These are phyloP conservation scores for Hericium erinaceus DNA, from an alignment of 768 basidiomycete genomes.

Conservation along the genomic window DNA sequence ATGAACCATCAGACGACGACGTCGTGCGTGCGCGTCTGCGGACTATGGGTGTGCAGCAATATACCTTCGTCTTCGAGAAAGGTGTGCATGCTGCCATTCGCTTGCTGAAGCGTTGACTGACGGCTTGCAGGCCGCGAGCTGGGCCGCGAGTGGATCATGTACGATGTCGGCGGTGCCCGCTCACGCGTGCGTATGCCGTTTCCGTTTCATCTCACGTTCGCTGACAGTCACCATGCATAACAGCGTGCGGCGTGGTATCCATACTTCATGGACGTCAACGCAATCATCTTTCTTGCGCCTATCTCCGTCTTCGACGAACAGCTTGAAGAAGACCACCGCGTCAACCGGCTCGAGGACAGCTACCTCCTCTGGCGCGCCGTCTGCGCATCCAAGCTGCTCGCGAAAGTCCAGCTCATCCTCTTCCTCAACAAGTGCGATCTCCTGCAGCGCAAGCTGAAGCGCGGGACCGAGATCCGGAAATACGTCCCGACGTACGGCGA, in stretches of 20 bases:
- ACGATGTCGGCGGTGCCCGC: slow-evolving; percentile 61
- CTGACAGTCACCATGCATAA: not conserved
- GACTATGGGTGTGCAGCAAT: slow-evolving; percentile 69
- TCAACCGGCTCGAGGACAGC: slow-evolving; percentile 71
- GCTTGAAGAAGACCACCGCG: slow-evolving; percentile 55
- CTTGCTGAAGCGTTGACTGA: not conserved
- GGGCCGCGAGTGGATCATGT: slow-evolving; percentile 56
- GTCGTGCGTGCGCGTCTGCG: slow-evolving; percentile 68
- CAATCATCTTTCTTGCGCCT: slow-evolving; percentile 75
- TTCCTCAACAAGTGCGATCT: slow-evolving; percentile 79
- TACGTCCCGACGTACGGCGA: slow-evolving; percentile 69
- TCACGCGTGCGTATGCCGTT: slow-evolving; percentile 29
- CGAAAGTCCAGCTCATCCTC: slow-evolving; percentile 56
- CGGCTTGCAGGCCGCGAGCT: not conserved
- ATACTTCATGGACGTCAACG: slow-evolving; percentile 73
- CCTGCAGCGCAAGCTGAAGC: slow-evolving; percentile 59
- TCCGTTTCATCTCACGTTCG: not conserved
- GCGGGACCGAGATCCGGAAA: slow-evolving; percentile 57
- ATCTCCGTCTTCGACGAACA: slow-evolving; percentile 59
- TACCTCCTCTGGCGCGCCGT: slow-evolving; percentile 62
- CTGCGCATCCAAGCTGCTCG: slow-evolving; percentile 54
- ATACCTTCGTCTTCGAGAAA: slow-evolving; percentile 48
- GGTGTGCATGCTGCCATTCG: slow-evolving; percentile 26
- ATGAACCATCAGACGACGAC: slow-evolving; percentile 61
- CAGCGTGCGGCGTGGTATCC: slow-evolving; percentile 64